Evolutionary conservation across 306 rosid species (phyloP), one percentile per base, ranked within the genome.

Genomic region (Luffa aegyptiaca): DNA sequence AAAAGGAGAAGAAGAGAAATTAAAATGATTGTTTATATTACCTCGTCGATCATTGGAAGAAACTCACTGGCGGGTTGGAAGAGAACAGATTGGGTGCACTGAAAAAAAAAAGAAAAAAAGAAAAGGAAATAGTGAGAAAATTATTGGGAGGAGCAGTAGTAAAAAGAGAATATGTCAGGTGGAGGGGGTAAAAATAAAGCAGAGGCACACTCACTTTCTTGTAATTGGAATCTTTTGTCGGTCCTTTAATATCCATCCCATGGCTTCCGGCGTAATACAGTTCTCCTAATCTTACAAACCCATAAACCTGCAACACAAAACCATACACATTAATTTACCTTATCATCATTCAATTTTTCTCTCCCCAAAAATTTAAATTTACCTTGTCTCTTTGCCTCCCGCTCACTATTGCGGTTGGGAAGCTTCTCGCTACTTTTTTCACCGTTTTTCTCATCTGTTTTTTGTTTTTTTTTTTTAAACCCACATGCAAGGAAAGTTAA

Each of bases 261-360:
- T 94, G 98, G 88, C 98, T 94, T 74, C 98, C 98, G 33, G 98
- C 98, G 82, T 94, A 94, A 84, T 92, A 94, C 59, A 94, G 79
- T 83, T 94, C 98, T 53, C 92, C 93, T 88, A 94, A 81, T 6
- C 87, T 89, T 78, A 94, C 96, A 82, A 94, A 94, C 45, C 82
- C 87, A 83, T 88, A 94, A 11, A 94, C 97, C 98, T 93, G 69
- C 68, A 56, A 65, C 5, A 56, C 20, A 17, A n/a, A 3, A 42
- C 57, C 57, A 52, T 51, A 51, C 12, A 13, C 6, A 13, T 16
- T 51, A 1, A 51, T 3, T 3, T 13, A 51, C 5, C 5, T 20
- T 33, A 51, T 63, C 80, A 79, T 59, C 49, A 5, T 14, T 16
- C 17, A 3, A 52, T 14, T 52, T 37, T 52, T 52, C 2, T 16